A percentile compares a stretch with the other conserved stretches of the same genome.
Evolutionary conservation across 345 rosid species (phyloP).

Genomic region (Rhodamnia argentea): DNA sequence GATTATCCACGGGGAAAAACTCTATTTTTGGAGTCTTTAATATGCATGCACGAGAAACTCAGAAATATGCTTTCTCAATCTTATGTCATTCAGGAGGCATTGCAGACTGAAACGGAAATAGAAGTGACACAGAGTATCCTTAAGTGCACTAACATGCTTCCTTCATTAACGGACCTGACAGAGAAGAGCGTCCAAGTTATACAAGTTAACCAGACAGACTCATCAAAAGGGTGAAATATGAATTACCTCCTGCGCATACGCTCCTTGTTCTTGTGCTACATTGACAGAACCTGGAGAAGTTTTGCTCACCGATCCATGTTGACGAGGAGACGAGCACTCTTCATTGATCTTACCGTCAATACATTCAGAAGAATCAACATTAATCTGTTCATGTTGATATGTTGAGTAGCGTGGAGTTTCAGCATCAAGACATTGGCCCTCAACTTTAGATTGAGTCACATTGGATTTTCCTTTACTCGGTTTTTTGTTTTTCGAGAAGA

Average conservation of each 20-base stretch:
- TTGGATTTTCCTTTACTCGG: slow-evolving; percentile 37
- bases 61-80: not conserved
- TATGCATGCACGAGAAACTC: not conserved
- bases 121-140: not conserved
- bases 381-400: slow-evolving; percentile 16
- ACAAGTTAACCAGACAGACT: not conserved
- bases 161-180: not conserved
- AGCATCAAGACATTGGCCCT: slow-evolving; percentile 16
- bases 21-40: not conserved
- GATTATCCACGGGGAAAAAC: not conserved
- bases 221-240: not conserved
- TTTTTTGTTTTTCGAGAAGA: slow-evolving; percentile 69
- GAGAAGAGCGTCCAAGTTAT: not conserved
- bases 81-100: not conserved
- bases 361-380: slow-evolving; percentile 1
- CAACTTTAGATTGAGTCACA: slow-evolving; percentile 23
- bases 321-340: not conserved
- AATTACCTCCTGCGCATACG: not conserved
- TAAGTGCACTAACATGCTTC: not conserved
- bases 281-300: not conserved
- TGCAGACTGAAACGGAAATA: not conserved
- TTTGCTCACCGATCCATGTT: not conserved
- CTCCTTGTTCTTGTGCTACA: not conserved
- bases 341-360: not conserved
- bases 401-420: slow-evolving; percentile 22